Evolutionary conservation across 495 filamentous ascomycete genomes (phyloP).

Genomic region (Ramalina intermedia): DNA sequence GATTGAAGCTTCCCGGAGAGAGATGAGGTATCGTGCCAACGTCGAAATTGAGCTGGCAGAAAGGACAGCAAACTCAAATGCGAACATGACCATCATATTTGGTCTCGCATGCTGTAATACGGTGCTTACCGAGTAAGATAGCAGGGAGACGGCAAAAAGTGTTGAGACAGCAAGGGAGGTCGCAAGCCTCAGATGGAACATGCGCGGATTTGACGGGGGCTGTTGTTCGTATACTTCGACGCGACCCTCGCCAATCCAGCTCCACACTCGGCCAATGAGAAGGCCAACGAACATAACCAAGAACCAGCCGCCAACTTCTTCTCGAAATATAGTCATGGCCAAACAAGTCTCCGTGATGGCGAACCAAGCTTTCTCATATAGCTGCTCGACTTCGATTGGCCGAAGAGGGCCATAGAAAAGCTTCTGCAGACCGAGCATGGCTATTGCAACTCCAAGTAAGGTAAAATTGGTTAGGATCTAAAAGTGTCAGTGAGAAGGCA

Average conservation of each 20-base stretch:
- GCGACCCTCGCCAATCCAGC: conserved; percentile 90
- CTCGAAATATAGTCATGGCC: conserved; percentile 97
- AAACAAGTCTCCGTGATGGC: conserved; percentile 91
- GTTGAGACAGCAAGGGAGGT: conserved; percentile 65
- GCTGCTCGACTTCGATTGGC: conserved; percentile 86
- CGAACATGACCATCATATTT: conserved; percentile 99
- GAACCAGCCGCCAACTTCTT: conserved; percentile 87
- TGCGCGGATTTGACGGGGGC: conserved; percentile 71
- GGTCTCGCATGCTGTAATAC: conserved; percentile 76
- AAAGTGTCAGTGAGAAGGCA: conserved; percentile 2
- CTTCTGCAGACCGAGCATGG: conserved; percentile 77
- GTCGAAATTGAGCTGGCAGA: conserved; percentile 69
- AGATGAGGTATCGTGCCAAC: conserved; percentile 58
- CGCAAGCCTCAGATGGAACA: conserved; percentile 78
- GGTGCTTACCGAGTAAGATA: conserved; percentile 63
- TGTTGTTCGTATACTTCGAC: conserved; percentile 93
- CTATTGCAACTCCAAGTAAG: conserved; percentile 56
- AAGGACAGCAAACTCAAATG: conserved; percentile 89
- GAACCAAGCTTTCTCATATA: conserved; percentile 96
- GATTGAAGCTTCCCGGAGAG: conserved; percentile 64
- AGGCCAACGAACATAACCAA: conserved; percentile 88
- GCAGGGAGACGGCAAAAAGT: conserved; percentile 58
- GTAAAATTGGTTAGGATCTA: conserved; percentile 83
- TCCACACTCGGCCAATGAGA: conserved; percentile 91
- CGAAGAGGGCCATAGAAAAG: conserved; percentile 85